phyloP scores from a whole-genome alignment of 192 early-diverging fungal genomes.

The Dissophora globulifera region DNA sequence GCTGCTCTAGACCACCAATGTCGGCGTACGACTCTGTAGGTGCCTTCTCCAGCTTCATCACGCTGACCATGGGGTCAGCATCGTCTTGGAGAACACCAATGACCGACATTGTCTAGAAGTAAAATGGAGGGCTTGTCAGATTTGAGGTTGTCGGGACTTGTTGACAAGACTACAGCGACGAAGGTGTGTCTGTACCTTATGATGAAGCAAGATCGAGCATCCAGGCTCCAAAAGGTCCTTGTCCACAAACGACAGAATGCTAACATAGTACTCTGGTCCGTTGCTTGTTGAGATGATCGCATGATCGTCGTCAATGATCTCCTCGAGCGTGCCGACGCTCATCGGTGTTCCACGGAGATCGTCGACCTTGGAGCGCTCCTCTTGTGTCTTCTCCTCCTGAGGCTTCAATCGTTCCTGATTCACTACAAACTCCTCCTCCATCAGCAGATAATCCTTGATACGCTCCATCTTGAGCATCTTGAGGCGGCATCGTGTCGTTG shows the following conservation, averaged over 20 bases:
- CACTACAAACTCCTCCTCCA: conserved; percentile 99
- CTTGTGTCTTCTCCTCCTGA: conserved; percentile 92
- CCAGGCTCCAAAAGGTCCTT: conserved; percentile 98
- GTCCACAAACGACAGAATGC: conserved; percentile 98
- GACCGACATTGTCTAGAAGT: conserved; percentile 76
- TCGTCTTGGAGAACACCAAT: conserved; percentile 97
- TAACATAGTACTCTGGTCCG: conserved; percentile 97
- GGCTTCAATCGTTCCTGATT: conserved; percentile 99
- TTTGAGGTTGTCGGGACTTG: no score
- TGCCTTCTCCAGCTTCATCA: conserved; percentile 99
- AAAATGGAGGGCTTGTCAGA: neutral
- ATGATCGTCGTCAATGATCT: conserved; percentile 99
- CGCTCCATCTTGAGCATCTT: conserved; percentile 98
- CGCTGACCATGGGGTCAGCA: conserved; percentile 97
- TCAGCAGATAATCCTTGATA: conserved; percentile 97
- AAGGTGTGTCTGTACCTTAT: conserved; percentile 79
- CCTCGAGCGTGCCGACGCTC: conserved; percentile 95
- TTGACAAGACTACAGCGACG: no score
- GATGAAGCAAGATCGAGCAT: conserved; percentile 94
- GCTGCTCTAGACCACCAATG: conserved; percentile 95
- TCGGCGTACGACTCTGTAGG: conserved; percentile 99
- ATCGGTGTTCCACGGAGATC: conserved; percentile 97
- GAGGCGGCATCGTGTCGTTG: conserved; percentile 95
- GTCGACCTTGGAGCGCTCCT: conserved; percentile 94
- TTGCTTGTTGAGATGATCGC: conserved; percentile 94